Conservation (phyloP, 495 filamentous ascomycete species). For the Hypoxylon crocopeplum region DNA sequence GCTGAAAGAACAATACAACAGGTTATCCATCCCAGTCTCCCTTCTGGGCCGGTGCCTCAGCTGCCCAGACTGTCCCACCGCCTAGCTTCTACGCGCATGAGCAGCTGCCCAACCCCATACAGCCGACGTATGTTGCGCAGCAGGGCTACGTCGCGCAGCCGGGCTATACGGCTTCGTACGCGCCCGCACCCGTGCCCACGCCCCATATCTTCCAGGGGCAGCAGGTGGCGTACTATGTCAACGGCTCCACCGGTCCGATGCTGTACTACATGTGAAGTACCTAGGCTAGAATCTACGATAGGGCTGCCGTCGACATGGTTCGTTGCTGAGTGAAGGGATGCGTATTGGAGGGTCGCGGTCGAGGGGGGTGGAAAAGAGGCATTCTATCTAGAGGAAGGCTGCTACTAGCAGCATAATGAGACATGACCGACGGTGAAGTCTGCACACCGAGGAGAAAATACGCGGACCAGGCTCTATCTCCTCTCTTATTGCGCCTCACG, state of each 20-base stretch:
- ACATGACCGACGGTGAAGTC: no score
- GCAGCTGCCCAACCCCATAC: not conserved
- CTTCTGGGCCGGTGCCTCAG: conserved; percentile 15
- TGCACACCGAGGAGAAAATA: no score
- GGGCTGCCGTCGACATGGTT: no score
- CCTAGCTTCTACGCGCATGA: conserved; percentile 14
- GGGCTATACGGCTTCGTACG: not conserved
- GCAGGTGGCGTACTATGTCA: conserved; percentile 21
- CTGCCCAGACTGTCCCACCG: conserved; percentile 9
- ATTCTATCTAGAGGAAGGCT: no score
- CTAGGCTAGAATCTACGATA: no score
- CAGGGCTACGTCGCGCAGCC: conserved; percentile 2
- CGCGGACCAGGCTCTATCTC: no score
- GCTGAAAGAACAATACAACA: conserved; percentile 5
- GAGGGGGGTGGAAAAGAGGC: no score
- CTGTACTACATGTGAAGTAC: conserved; percentile 12
- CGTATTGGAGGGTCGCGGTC: no score
- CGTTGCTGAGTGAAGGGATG: no score
- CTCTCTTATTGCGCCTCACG: no score
- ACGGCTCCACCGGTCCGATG: conserved; percentile 12
- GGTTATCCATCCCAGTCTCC: conserved; percentile 26
- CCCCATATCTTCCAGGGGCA: no score
- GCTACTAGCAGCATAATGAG: no score
- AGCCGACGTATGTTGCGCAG: conserved; percentile 7
- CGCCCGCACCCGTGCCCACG: not conserved